phyloP scores from a whole-genome alignment of 345 rosid species.

The Eucalyptus cloeziana region DNA sequence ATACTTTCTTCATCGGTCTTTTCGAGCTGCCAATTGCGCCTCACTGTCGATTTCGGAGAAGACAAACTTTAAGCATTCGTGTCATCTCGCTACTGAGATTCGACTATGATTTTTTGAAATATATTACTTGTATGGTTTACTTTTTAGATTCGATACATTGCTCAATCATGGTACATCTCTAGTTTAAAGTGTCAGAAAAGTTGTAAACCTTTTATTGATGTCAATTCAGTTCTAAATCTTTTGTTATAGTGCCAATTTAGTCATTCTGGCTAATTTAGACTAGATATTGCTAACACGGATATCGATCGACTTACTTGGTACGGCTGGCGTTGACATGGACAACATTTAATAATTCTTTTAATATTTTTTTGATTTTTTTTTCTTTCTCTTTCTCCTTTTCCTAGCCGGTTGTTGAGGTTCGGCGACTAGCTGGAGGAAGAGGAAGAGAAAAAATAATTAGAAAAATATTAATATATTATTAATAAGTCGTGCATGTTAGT shows the following conservation, averaged over 20 bases:
- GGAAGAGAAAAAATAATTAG: too few relatives aligned
- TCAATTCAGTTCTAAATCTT: too few relatives aligned
- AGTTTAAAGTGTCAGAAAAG: not conserved
- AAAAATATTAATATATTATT: too few relatives aligned
- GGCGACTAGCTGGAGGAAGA: accelerated
- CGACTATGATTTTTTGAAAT: not conserved
- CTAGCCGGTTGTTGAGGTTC: accelerated
- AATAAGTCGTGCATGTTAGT: too few relatives aligned
- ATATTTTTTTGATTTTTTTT: too few relatives aligned
- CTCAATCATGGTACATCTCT: not conserved
- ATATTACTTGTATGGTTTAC: not conserved
- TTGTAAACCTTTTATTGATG: accelerated
- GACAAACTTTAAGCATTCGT: not conserved
- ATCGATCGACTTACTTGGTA: too few relatives aligned
- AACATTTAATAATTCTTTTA: too few relatives aligned
- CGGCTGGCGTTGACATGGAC: accelerated
- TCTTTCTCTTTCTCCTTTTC: too few relatives aligned
- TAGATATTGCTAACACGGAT: too few relatives aligned
- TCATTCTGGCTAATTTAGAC: too few relatives aligned
- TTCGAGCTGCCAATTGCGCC: not conserved
- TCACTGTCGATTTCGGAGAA: not conserved
- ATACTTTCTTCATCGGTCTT: not conserved
- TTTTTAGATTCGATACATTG: not conserved
- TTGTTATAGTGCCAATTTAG: too few relatives aligned
- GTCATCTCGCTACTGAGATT: not conserved